Evolutionary conservation across 106 monocot species (phyloP).

Genomic region (Acorus calamus): DNA sequence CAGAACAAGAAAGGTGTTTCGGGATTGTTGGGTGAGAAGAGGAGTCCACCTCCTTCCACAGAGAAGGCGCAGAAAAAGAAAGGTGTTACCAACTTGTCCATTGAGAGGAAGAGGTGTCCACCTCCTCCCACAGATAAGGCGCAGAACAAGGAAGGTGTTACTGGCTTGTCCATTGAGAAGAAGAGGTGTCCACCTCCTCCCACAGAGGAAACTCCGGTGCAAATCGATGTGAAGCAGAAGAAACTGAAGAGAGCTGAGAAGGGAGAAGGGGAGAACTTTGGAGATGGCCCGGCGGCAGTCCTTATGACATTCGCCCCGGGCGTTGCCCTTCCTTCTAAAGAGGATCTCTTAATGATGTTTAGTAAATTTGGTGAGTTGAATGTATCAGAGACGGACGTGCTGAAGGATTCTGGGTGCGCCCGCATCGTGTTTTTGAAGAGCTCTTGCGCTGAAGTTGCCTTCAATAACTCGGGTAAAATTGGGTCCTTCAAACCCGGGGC

Average conservation of each 20-base stretch:
- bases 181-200: too few relatives aligned
- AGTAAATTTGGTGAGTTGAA: not conserved
- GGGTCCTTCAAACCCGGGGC: not conserved
- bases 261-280: not conserved
- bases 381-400: not conserved
- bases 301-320: slow-evolving; percentile 1
- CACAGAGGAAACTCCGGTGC: too few relatives aligned
- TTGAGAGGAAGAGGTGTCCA: too few relatives aligned
- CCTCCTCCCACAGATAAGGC: too few relatives aligned
- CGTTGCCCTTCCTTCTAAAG: not conserved
- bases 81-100: not conserved
- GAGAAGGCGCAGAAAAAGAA: not conserved
- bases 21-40: slow-evolving; percentile 1
- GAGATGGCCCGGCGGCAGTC: not conserved
- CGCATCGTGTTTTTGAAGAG: not conserved
- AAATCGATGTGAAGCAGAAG: too few relatives aligned
- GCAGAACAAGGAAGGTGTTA: too few relatives aligned
- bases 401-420: not conserved
- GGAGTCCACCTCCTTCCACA: not conserved
- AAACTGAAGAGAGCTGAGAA: slow-evolving; percentile 1
- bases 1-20: not conserved
- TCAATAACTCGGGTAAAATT: not conserved
- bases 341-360: not conserved
- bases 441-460: not conserved
- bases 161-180: too few relatives aligned